Base-by-base conservation (phyloP, 208 protist genomes). In the Tetramitus jugosus region DNA sequence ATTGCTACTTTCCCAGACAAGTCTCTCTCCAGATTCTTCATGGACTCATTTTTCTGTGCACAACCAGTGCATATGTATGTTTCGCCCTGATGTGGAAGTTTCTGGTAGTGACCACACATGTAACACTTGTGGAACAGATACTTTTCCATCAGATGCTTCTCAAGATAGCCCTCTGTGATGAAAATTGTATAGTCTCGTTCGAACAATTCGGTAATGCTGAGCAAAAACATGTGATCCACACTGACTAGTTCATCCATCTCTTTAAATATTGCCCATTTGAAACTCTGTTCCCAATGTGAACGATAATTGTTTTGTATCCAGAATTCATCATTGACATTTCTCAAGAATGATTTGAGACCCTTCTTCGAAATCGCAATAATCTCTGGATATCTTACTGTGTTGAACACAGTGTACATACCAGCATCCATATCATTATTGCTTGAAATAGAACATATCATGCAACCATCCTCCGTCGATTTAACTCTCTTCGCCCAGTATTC, bases 1-100 rank as follows among this genome's bases (percentile, higher is more conserved):
- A 84, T 46, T 23, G 61, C 81, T n/a, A 81, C n/a, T 53, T 84
- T 84, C 4, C 81, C 81, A 61, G 61, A 23, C 13, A 83, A 26
- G 39, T 43, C 37, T 62, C 13, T 46, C 1, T 29, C 20, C 17
- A 49, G 4, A 2, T 33, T 46, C 17, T 33, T 8, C 31, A 65
- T 40, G 10, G 10, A 13, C 23, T 35, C 10, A 26, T 71, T 71
- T n/a, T 13, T 31, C 2, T 3, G n/a, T n/a, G n/a, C n/a, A n/a
- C n/a, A n/a, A n/a, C n/a, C n/a, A n/a, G n/a, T n/a, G n/a, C n/a
- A n/a, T n/a, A n/a, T n/a, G n/a, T n/a, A n/a, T 33, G 14, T 33
- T 2, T 14, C 39, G 39, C 35, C 23, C 13, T 49, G 17, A 62
- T 3, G 56, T 33, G 26, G 14, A 7, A 62, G 8, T 10, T 31